phyloP scores from a whole-genome alignment of 1,284 basidiomycete species.

The Trametes versicolor region DNA sequence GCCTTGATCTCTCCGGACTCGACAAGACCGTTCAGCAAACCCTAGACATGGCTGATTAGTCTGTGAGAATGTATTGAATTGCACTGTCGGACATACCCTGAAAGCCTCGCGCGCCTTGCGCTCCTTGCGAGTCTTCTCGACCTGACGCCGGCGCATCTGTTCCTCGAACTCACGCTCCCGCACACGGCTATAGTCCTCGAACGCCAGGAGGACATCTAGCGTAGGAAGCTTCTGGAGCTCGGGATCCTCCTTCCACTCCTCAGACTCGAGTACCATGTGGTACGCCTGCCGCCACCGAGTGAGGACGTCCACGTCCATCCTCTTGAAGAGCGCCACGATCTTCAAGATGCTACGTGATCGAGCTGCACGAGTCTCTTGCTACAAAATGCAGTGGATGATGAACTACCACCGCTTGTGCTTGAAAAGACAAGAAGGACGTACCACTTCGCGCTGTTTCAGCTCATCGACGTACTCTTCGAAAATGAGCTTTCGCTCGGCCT shows the following conservation, averaged over 20 bases:
- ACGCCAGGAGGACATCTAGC: slow-evolving; percentile 89
- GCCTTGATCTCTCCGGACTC: slow-evolving; percentile 78
- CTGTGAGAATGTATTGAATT: background rate
- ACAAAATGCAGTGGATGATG: slow-evolving; percentile 19
- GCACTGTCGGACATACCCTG: slow-evolving; percentile 58
- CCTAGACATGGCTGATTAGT: slow-evolving; percentile 48
- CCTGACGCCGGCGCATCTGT: slow-evolving; percentile 77
- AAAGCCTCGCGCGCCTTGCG: slow-evolving; percentile 91
- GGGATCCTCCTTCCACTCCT: slow-evolving; percentile 78
- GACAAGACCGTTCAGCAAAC: slow-evolving; percentile 77
- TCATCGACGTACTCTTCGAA: slow-evolving; percentile 92
- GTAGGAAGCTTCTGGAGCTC: slow-evolving; percentile 86
- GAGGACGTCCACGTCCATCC: slow-evolving; percentile 86
- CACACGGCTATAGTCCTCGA: slow-evolving; percentile 90
- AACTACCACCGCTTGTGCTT: slow-evolving; percentile 7
- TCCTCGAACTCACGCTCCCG: slow-evolving; percentile 91
- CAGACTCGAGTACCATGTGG: slow-evolving; percentile 76
- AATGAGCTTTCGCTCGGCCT: slow-evolving; percentile 84
- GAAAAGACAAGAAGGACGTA: slow-evolving; percentile 50
- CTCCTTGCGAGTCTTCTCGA: slow-evolving; percentile 85
- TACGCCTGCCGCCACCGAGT: slow-evolving; percentile 91
- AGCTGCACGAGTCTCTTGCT: slow-evolving; percentile 82
- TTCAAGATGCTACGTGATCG: slow-evolving; percentile 82
- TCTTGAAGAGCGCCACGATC: slow-evolving; percentile 82
- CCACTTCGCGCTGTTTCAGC: slow-evolving; percentile 87